phyloP scores from a whole-genome alignment of 169 alveolate genomes.

The Plasmodium relictum region DNA sequence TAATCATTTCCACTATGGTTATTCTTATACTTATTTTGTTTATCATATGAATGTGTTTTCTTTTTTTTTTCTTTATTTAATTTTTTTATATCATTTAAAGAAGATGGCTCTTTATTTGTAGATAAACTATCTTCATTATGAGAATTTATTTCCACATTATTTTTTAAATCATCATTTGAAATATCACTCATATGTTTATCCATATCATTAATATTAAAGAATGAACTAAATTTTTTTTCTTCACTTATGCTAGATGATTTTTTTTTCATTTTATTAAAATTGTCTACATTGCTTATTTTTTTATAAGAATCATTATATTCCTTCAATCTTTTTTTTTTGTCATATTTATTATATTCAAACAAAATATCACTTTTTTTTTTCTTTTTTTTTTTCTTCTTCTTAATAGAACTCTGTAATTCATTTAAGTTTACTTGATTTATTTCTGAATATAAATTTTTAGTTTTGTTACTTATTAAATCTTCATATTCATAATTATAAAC shows the following conservation, averaged over 20 bases:
- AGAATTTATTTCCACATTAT: not conserved
- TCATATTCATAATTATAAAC: not conserved
- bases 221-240: too few relatives aligned
- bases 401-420: not conserved
- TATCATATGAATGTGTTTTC: not conserved
- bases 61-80: not conserved
- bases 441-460: not conserved
- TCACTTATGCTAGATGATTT: too few relatives aligned
- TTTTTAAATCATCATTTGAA: not conserved
- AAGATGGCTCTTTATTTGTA: not conserved
- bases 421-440: not conserved
- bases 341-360: too few relatives aligned
- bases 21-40: not conserved
- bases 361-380: not conserved
- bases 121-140: not conserved
- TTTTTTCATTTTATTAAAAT: too few relatives aligned
- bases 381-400: not conserved
- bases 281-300: not conserved
- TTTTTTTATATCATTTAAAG: not conserved
- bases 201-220: too few relatives aligned
- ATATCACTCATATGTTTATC: not conserved
- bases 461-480: not conserved
- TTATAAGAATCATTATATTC: not conserved
- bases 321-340: too few relatives aligned
- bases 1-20: not conserved